Percentiles rank a stretch among this genome's conserved stretches.
Conservation (phyloP, 2,329 filamentous ascomycete species). For the Zymoseptoria ardabiliae region DNA sequence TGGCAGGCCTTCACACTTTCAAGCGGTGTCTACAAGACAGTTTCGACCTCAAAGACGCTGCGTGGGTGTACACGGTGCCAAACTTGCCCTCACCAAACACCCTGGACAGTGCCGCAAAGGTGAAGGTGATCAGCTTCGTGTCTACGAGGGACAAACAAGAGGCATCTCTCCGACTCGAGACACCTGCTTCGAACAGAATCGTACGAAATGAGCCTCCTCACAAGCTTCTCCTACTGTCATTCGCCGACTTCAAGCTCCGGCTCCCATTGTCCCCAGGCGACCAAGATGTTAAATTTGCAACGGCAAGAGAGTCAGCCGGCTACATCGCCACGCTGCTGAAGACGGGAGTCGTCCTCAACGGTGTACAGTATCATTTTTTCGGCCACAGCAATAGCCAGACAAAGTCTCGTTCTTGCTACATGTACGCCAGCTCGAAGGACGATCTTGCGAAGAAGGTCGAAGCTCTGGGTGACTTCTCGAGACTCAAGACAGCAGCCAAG, state of each 20-base stretch:
- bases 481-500: neutral
- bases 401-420: constrained; percentile 2
- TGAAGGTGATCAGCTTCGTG: constrained; percentile 1
- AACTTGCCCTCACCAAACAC: neutral
- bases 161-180: neutral
- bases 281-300: neutral
- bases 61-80: constrained; percentile 1
- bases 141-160: neutral
- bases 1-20: neutral
- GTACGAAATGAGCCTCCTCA: neutral
- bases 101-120: neutral
- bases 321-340: constrained; percentile 1
- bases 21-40: neutral
- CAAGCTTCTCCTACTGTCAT: neutral
- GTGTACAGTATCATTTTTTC: constrained; percentile 1
- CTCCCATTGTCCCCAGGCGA: neutral
- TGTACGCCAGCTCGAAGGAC: constrained; percentile 1
- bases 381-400: constrained; percentile 4
- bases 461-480: constrained; percentile 1
- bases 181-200: neutral
- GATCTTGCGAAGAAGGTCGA: neutral
- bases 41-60: neutral
- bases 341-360: neutral
- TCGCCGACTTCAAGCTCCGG: neutral
- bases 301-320: neutral